Evolutionary conservation across 257 asterid genomes (phyloP).

Genomic region (Cinchona pubescens): DNA sequence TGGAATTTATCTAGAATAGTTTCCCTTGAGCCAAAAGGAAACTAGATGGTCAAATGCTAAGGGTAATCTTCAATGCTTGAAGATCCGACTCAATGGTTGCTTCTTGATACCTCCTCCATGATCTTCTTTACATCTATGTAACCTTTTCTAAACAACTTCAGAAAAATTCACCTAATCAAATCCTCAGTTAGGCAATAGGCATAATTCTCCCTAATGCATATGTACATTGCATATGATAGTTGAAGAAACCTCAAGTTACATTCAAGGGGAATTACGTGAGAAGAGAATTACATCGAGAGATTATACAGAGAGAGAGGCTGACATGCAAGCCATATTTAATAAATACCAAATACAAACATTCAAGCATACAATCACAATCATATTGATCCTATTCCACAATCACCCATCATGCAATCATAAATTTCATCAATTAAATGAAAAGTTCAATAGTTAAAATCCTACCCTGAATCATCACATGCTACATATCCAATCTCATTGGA

Average conservation of each 20-base stretch:
- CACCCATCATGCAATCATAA: not conserved
- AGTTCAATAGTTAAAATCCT: not conserved
- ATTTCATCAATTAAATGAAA: not conserved
- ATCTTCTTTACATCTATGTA: too few relatives aligned
- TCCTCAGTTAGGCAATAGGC: not conserved
- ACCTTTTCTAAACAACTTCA: too few relatives aligned
- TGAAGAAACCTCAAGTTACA: not conserved
- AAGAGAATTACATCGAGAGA: not conserved
- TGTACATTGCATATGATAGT: not conserved
- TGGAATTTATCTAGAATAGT: not conserved
- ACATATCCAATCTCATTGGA: too few relatives aligned
- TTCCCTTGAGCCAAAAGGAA: not conserved
- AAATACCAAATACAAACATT: not conserved
- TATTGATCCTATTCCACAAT: not conserved
- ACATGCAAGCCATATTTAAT: not conserved
- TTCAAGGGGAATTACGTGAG: not conserved
- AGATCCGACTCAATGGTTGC: not conserved
- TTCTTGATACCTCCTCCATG: not conserved
- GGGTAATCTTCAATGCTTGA: not conserved
- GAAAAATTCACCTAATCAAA: not conserved
- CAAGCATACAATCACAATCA: not conserved
- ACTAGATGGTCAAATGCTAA: not conserved
- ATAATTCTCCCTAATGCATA: not conserved
- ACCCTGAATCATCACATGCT: not conserved
- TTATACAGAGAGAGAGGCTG: not conserved